Evolutionary conservation across 352 stramenopile species (phyloP).

Genomic region (Phytophthora hybrid): DNA sequence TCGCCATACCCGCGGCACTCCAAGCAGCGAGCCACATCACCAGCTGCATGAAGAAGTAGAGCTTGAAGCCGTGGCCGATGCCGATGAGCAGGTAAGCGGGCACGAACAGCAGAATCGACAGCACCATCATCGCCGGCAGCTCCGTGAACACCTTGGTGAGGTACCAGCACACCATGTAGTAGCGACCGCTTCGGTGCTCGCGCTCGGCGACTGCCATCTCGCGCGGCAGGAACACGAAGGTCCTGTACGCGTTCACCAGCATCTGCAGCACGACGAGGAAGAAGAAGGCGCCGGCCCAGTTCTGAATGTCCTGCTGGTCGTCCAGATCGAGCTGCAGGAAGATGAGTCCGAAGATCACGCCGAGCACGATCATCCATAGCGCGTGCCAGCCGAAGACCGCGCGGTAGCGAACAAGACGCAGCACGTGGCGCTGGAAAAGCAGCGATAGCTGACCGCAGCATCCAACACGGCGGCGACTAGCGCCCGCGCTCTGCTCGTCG

Average conservation of each 20-base stretch:
- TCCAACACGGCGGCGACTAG: constrained; percentile 17
- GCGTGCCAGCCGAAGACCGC: constrained; percentile 49
- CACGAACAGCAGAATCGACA: constrained; percentile 53
- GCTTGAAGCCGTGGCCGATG: constrained; percentile 46
- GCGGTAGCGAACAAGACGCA: constrained; percentile 49
- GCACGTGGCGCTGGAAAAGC: constrained; percentile 53
- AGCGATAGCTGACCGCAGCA: constrained; percentile 48
- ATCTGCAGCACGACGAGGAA: constrained; percentile 51
- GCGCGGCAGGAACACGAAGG: constrained; percentile 40
- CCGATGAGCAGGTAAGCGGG: constrained; percentile 58
- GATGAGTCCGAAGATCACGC: constrained; percentile 53
- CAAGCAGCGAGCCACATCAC: constrained; percentile 51
- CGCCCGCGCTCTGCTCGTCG: not conserved
- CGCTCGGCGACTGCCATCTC: constrained; percentile 41
- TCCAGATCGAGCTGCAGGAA: constrained; percentile 55
- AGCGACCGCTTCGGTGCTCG: constrained; percentile 40
- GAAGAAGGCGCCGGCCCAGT: constrained; percentile 59
- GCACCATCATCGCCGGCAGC: constrained; percentile 44
- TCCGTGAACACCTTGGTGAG: constrained; percentile 49
- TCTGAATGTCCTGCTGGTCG: constrained; percentile 52
- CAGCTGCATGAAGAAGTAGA: constrained; percentile 63
- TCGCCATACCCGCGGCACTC: constrained; percentile 42
- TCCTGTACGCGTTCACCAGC: constrained; percentile 37
- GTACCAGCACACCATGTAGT: constrained; percentile 46
- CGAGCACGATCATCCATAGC: constrained; percentile 49